Conservation (phyloP, 208 protist genomes). For the Wallacemonas sp. region DNA sequence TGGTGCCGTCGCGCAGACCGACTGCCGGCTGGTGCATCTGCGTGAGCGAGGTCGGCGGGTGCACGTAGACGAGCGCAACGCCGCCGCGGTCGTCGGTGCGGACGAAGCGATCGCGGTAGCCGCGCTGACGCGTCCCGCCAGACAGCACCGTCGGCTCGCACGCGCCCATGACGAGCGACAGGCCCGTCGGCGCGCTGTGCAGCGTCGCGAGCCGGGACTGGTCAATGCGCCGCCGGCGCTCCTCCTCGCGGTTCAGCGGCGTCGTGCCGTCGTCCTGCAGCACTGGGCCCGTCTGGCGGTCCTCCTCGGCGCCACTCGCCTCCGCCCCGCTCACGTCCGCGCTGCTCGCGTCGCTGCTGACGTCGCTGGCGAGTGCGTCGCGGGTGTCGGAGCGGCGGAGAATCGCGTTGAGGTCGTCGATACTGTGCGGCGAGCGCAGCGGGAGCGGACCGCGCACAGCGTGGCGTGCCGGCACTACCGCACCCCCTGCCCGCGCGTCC, state of each 20-base stretch:
- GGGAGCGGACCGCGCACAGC: not conserved
- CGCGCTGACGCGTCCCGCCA: conserved; percentile 8
- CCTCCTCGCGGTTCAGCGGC: conserved; percentile 8
- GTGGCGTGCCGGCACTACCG: not conserved
- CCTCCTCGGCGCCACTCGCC: conserved; percentile 9
- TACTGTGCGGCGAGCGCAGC: conserved; percentile 1
- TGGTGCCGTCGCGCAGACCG: conserved; percentile 15
- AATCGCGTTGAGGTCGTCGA: conserved; percentile 13
- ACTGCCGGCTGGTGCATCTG: conserved; percentile 7
- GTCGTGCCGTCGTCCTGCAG: conserved; percentile 12
- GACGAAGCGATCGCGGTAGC: conserved; percentile 28
- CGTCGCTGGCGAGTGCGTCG: not conserved
- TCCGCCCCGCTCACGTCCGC: no score
- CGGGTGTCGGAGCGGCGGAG: conserved; percentile 13
- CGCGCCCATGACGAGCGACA: not conserved
- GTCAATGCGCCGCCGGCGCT: not conserved
- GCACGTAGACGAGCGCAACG: conserved; percentile 36
- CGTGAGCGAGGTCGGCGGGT: conserved; percentile 36
- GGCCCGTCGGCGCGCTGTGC: not conserved
- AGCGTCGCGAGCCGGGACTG: conserved; percentile 13
- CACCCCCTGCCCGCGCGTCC: not conserved
- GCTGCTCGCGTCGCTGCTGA: not conserved
- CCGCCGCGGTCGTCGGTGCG: conserved; percentile 49
- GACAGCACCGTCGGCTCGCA: conserved; percentile 1
- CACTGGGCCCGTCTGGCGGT: not conserved